Conservation (phyloP, 169 alveolate genomes). For the Prorocentrum cordatum region DNA sequence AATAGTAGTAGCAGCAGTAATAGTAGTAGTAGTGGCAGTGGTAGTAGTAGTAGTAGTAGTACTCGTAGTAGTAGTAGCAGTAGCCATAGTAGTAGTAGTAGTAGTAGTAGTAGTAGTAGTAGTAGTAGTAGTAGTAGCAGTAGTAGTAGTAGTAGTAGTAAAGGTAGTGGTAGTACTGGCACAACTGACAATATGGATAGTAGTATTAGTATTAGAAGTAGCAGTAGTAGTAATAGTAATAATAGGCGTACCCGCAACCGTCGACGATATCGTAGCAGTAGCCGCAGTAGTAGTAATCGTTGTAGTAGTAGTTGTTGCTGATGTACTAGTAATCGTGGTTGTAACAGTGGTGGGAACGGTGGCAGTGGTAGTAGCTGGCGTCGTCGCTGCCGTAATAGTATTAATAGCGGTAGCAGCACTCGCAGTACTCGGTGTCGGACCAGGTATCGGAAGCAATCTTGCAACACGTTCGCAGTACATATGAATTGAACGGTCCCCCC, state of each 20-base stretch:
- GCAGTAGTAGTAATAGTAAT: not conserved
- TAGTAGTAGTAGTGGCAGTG: not conserved
- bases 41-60: not conserved
- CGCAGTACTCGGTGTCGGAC: too few species aligned
- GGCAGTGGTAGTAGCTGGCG: not conserved
- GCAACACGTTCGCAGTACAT: too few species aligned
- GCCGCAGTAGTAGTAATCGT: not conserved
- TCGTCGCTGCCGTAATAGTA: too few species aligned
- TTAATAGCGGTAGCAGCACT: not conserved
- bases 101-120: too few species aligned
- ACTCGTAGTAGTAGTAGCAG: not conserved
- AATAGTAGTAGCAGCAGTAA: not conserved
- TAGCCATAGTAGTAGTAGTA: not conserved
- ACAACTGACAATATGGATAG: not conserved
- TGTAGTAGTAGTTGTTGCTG: too few species aligned
- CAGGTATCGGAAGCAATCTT: too few species aligned
- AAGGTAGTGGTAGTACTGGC: not conserved
- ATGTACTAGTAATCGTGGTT: not conserved
- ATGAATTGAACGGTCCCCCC: too few species aligned
- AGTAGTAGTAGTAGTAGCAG: not conserved
- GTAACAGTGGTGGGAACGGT: not conserved
- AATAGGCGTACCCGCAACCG: not conserved
- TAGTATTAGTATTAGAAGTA: not conserved
- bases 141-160: not conserved
- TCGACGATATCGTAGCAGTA: not conserved